Evolutionary conservation across 179 eudicot species (phyloP).

Genomic region (Nepenthes alata): DNA sequence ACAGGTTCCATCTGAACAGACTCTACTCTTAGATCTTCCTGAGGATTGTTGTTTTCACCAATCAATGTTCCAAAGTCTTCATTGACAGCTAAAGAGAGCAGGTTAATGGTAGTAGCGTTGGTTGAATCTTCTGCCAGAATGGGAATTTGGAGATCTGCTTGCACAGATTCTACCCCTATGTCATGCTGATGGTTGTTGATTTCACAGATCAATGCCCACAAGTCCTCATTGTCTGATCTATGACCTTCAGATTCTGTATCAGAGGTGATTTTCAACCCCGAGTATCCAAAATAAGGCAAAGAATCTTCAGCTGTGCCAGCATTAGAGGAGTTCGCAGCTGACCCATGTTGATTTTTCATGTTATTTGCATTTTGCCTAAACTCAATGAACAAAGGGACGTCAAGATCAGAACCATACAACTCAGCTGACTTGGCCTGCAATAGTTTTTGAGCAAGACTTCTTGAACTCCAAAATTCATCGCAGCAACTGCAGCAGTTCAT

Average conservation of each 20-base stretch:
- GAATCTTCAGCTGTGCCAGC: constrained; percentile 18
- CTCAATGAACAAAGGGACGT: constrained; percentile 19
- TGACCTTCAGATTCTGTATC: constrained; percentile 55
- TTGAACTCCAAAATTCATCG: constrained; percentile 41
- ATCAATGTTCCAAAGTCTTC: constrained; percentile 19
- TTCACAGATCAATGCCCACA: constrained; percentile 12
- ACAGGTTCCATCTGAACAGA: constrained; percentile 22
- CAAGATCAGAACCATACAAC: constrained; percentile 24
- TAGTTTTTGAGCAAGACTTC: constrained; percentile 24
- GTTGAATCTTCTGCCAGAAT: too few relatives aligned
- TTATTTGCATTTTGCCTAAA: constrained; percentile 17
- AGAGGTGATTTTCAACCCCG: constrained; percentile 49
- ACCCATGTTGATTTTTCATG: constrained; percentile 15
- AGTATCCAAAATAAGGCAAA: constrained; percentile 36
- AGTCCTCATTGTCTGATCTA: constrained; percentile 31
- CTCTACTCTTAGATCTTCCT: constrained; percentile 11
- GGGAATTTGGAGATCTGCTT: too few relatives aligned
- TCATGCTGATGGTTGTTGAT: constrained; percentile 6
- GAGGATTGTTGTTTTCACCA: constrained; percentile 8
- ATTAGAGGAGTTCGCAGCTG: constrained; percentile 5
- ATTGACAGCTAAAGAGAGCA: constrained; percentile 13
- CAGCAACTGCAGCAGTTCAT: constrained; percentile 62
- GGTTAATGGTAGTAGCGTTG: too few relatives aligned
- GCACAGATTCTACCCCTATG: constrained; percentile 10
- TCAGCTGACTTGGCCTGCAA: constrained; percentile 28